Conservation (phyloP, 768 basidiomycete species). For the Leccinum olivaceopallidum region DNA sequence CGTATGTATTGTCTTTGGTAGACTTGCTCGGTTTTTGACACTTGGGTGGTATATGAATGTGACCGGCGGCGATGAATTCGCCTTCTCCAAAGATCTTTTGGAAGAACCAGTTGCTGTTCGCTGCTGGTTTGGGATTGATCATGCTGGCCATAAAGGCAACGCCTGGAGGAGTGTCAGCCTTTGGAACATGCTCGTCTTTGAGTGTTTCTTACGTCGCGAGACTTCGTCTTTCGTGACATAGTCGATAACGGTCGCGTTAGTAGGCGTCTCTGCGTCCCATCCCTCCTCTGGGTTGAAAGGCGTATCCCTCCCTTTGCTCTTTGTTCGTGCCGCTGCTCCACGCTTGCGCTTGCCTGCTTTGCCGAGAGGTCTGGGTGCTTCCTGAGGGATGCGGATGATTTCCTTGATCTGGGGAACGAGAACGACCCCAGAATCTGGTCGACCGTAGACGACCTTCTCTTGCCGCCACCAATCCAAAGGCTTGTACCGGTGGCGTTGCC, state of each 20-base stretch:
- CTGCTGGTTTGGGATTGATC: constrained; percentile 60
- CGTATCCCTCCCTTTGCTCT: constrained; percentile 35
- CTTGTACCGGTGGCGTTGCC: constrained; percentile 61
- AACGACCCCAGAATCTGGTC: constrained; percentile 48
- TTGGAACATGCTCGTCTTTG: neutral
- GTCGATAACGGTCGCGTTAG: constrained; percentile 66
- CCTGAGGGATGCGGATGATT: constrained; percentile 58
- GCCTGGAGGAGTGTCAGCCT: constrained; percentile 43
- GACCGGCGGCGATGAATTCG: constrained; percentile 88
- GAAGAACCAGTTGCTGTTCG: constrained; percentile 74
- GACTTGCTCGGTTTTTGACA: constrained; percentile 85
- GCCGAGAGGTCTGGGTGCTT: constrained; percentile 48
- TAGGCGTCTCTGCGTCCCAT: constrained; percentile 81
- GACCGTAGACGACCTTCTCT: constrained; percentile 84
- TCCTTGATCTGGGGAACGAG: constrained; percentile 68
- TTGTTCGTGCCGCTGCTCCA: constrained; percentile 30
- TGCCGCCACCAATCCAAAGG: constrained; percentile 94
- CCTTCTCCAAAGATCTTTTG: constrained; percentile 92
- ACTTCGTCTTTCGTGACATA: constrained; percentile 62
- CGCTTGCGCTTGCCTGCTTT: constrained; percentile 39
- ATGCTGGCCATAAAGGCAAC: constrained; percentile 76
- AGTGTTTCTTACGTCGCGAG: constrained; percentile 61
- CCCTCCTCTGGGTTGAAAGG: constrained; percentile 64
- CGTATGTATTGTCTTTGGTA: constrained; percentile 93
- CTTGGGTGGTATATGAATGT: constrained; percentile 76